Percentiles rank a stretch among this genome's conserved stretches.
phyloP scores from a whole-genome alignment of 768 basidiomycete species.

The Tylopilus sp. region DNA sequence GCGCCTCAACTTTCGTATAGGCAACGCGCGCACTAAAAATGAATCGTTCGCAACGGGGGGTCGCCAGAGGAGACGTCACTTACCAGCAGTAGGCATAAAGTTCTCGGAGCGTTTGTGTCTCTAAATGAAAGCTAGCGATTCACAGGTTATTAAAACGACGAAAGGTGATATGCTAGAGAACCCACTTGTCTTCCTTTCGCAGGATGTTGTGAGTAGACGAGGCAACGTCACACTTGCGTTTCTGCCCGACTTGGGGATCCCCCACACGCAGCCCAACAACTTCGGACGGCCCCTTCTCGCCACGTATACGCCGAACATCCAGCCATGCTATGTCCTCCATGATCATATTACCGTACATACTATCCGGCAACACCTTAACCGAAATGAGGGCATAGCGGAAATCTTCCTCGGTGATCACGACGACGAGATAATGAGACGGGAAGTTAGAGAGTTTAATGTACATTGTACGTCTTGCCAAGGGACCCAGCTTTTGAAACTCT shows the following conservation, averaged over 20 bases:
- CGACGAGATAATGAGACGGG: conserved; percentile 78
- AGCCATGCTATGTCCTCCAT: conserved; percentile 82
- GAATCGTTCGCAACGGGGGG: neutral
- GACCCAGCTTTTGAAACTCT: conserved; percentile 75
- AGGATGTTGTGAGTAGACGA: neutral
- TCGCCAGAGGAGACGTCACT: conserved; percentile 8
- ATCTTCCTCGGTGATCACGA: conserved; percentile 74
- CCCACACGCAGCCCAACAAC: conserved; percentile 15
- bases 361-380: conserved; percentile 50
- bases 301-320: conserved; percentile 64
- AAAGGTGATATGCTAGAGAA: neutral
- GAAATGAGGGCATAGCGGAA: conserved; percentile 83
- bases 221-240: conserved; percentile 26
- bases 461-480: conserved; percentile 54
- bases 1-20: conserved; percentile 84
- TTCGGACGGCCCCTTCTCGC: conserved; percentile 32
- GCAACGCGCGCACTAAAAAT: conserved; percentile 75
- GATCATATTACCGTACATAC: conserved; percentile 55
- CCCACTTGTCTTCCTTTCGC: conserved; percentile 30
- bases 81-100: conserved; percentile 89
- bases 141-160: neutral
- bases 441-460: conserved; percentile 79
- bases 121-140: conserved; percentile 52
- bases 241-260: conserved; percentile 24
- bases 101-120: conserved; percentile 70